These are phyloP conservation scores for Ceratocystis variospora DNA, from an alignment of 2,329 filamentous ascomycete species.

Conservation along the genomic window DNA sequence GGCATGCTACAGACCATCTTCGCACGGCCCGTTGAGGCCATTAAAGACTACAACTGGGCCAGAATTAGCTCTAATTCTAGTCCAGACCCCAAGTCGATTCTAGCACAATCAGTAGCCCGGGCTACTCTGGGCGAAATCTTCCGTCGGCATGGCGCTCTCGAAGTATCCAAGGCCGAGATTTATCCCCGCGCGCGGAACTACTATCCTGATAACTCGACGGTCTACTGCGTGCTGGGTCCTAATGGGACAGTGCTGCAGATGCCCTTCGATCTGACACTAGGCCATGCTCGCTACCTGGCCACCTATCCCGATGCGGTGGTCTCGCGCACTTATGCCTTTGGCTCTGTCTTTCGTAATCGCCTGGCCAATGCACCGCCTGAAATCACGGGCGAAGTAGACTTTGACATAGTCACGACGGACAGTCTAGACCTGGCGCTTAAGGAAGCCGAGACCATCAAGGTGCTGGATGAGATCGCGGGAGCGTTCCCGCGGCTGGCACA, in stretches of 20 bases:
- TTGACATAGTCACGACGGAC: conserved; percentile 81
- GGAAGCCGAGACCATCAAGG: conserved; percentile 87
- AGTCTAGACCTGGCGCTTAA: conserved; percentile 72
- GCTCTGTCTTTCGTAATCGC: conserved; percentile 70
- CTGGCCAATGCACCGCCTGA: conserved; percentile 67
- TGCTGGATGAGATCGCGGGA: conserved; percentile 77
- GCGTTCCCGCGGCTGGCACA: conserved; percentile 63
- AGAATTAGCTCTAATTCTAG: conserved; percentile 44
- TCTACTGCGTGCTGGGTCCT: conserved; percentile 66
- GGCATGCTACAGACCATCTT: conserved; percentile 84
- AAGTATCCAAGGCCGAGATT: conserved; percentile 57
- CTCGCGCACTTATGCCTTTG: conserved; percentile 74
- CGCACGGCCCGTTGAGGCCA: conserved; percentile 56
- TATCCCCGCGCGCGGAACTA: conserved; percentile 78
- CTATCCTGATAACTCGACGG: conserved; percentile 39
- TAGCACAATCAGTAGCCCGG: conserved; percentile 61
- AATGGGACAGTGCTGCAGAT: conserved; percentile 82
- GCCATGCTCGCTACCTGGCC: conserved; percentile 72
- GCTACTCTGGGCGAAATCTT: conserved; percentile 66
- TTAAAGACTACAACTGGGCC: conserved; percentile 71
- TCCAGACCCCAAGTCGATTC: conserved; percentile 39
- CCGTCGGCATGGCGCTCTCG: conserved; percentile 75
- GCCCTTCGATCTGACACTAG: conserved; percentile 85
- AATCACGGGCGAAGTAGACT: conserved; percentile 81
- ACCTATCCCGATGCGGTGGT: conserved; percentile 47